These are phyloP conservation scores for Lablab purpureus DNA, from an alignment of 306 rosid species.

Conservation along the genomic window DNA sequence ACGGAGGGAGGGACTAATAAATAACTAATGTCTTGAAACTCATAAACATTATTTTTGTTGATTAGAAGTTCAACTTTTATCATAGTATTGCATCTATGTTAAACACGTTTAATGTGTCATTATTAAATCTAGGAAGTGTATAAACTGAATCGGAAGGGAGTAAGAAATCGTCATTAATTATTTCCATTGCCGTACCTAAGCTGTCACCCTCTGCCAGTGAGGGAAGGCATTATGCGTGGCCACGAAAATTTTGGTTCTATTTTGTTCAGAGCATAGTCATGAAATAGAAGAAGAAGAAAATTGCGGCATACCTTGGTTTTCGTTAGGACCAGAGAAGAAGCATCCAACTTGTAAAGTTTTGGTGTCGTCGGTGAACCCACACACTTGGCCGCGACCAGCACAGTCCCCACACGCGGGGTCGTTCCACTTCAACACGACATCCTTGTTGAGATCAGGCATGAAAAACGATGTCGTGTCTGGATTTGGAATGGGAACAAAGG, in stretches of 20 bases:
- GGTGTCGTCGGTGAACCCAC: conserved; percentile 37
- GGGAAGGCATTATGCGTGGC: not conserved
- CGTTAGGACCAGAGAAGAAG: conserved; percentile 1
- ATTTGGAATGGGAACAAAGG: conserved; percentile 36
- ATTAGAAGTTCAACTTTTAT: no score
- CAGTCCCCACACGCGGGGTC: conserved; percentile 47
- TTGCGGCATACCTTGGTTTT: conserved; percentile 36
- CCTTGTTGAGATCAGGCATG: not conserved
- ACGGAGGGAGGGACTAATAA: no score
- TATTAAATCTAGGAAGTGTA: no score
- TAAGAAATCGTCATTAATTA: no score
- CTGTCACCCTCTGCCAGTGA: not conserved
- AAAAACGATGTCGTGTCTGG: not conserved
- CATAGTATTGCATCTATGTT: no score
- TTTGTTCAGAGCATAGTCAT: not conserved
- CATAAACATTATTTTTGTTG: no score
- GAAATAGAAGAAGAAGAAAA: not conserved
- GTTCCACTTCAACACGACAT: conserved; percentile 54
- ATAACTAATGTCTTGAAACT: no score
- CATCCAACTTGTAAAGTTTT: conserved; percentile 39
- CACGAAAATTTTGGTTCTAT: not conserved
- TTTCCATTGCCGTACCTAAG: no score
- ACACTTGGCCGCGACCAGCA: conserved; percentile 36
- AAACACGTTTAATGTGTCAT: no score
- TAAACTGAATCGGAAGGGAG: no score